Evolutionary conservation across 2,329 filamentous ascomycete genomes (phyloP), one percentile per base, ranked within the genome.

Genomic region (Aspergillus uvarum): DNA sequence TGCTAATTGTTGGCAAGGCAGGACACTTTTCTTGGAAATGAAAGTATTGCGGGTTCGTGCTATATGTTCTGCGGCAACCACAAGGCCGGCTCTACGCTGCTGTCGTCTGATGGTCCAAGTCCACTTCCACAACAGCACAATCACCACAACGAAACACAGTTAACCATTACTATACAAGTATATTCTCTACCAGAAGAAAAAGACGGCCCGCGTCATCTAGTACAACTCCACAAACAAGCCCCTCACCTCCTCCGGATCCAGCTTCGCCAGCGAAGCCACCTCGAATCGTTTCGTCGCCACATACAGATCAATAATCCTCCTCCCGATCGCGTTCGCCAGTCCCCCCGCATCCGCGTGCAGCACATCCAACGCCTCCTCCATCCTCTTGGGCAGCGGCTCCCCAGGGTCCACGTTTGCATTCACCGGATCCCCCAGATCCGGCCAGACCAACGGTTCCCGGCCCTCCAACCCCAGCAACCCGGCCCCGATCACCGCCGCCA

Each of bases 401-500:
- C 38, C 38, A 5, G 6, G 38, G 7, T 16, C 38, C 38, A 16
- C 38, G 38, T 16, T 24, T 10, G 29, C 51, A 24, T 8, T 53
- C 5, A 31, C 32, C 29, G n/a, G 21, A 38, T 53, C 51, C 2
- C 51, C 51, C 51, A 53, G 32, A 32, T 62, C 60, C 11, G 60
- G 60, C 60, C 60, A 62, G 3, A 53, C 24, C 16, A 62, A 47
- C 6, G 57, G 47, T 38, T 62, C 60, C 4, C 56, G n/a, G 3
- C 54, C 22, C 38, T 22, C 26, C 11, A 59, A 21, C 73, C 59
- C 65, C 24, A 62, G 26, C 2, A 65, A 29, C 2, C 67, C 67
- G 24, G 63, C 65, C 8, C 54, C 49, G 5, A 67, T 8, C 6
- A 67, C 47, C 2, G 61, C 56, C 1, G 66, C 62, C 12, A 70